Evolutionary conservation across 2,329 filamentous ascomycete genomes (phyloP), one percentile per base, ranked within the genome.

Genomic region (Penicillium sp.): DNA sequence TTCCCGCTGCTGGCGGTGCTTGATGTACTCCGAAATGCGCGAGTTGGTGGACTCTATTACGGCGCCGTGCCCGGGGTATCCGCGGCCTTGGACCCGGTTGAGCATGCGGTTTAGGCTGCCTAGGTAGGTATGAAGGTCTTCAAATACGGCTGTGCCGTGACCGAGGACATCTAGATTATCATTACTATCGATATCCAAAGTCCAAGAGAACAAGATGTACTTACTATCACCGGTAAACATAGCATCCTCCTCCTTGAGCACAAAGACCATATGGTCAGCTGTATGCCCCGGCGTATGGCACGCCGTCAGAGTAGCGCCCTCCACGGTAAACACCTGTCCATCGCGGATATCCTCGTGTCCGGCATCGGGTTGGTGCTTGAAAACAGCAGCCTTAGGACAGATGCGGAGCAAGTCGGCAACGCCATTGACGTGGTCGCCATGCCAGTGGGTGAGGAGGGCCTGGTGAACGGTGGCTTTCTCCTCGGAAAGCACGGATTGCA

Each of bases 371-470:
- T 82, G 72, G 60, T 85, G 76, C 69, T 94, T 92, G 73, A 85
- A 83, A 35, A 94, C 71, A 20, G 75, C 76, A 6, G 81, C 84
- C 16, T 78, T 67, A 0, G 89, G 87, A n/a, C 79, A 88, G 22
- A 87, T 67, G 13, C 74, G 70, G 16, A 85, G 75, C 1, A 96
- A 76, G 62, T 95, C 85, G 2, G 74, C 68, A 22, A 96, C 81
- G 7, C 94, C 94, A 22, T 85, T 83, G 6, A 86, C 81, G 67
- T 99, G 94, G 66, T 99, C 94, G 38, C 76, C 81, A 67, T 99
- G 94, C 90, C 92, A 95, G 70, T 99, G 94, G 0, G 92, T 95
- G 44, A 99, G 78, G 20, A 99, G 77, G 0, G 86, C 85, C 16
- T 79, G 76, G n/a, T 83, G 77, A 22, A 97, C 76, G 0, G 77